Conservation (phyloP, 2,329 filamentous ascomycete genomes). For the Pleochaeta shiraiana region DNA sequence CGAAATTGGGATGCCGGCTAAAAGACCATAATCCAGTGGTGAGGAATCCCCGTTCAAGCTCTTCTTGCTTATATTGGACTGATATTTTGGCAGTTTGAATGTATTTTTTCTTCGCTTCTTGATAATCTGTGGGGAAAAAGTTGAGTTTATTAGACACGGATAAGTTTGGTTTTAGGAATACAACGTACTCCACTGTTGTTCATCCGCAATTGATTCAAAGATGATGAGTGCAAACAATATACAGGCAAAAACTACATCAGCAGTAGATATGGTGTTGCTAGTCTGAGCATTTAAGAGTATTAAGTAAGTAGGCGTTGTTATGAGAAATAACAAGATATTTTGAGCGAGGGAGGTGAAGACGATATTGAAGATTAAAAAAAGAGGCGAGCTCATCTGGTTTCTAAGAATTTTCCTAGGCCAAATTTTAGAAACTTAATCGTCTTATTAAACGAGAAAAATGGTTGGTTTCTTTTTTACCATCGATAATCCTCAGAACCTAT, state of each 20-base stretch:
- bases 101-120: slow-evolving; percentile 61
- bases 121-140: slow-evolving; percentile 34
- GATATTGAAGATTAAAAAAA: slow-evolving; percentile 72
- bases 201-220: slow-evolving; percentile 65
- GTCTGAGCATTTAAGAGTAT: slow-evolving; percentile 52
- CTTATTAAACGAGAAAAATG: background rate
- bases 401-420: slow-evolving; percentile 43
- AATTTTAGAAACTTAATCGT: background rate
- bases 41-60: slow-evolving; percentile 78
- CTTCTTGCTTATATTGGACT: slow-evolving; percentile 38
- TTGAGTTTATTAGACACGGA: background rate
- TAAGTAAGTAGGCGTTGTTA: slow-evolving; percentile 67
- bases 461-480: slow-evolving; percentile 30
- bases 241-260: slow-evolving; percentile 35
- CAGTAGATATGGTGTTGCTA: slow-evolving; percentile 27
- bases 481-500: slow-evolving; percentile 89
- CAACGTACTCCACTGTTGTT: slow-evolving; percentile 66
- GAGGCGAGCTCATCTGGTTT: slow-evolving; percentile 31
- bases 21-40: slow-evolving; percentile 69
- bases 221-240: slow-evolving; percentile 33
- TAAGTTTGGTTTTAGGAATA: background rate
- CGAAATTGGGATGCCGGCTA: slow-evolving; percentile 87
- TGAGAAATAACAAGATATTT: slow-evolving; percentile 55
- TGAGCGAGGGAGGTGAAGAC: slow-evolving; percentile 76
- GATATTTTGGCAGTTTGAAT: slow-evolving; percentile 50